These are phyloP conservation scores for Naumovozyma baii DNA, from an alignment of 805 yeast genomes.

Conservation along the genomic window DNA sequence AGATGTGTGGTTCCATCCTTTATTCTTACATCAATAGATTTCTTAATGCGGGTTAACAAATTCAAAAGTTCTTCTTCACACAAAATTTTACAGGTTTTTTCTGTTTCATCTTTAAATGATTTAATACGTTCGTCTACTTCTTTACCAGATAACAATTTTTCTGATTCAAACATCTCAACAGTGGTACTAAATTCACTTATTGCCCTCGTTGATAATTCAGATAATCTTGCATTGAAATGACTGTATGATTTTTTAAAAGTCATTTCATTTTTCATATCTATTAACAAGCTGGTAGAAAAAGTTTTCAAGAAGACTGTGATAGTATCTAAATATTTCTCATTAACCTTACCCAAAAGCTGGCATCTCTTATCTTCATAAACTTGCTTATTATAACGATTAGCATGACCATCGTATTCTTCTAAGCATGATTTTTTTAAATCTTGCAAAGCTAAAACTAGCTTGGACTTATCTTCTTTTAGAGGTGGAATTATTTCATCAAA, in stretches of 20 bases:
- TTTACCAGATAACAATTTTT: background rate
- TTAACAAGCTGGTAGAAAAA: slow-evolving; percentile 30
- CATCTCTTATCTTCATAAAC: slow-evolving; percentile 60
- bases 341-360: slow-evolving; percentile 41
- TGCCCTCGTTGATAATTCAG: no score
- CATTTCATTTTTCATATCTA: slow-evolving; percentile 22
- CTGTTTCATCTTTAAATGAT: slow-evolving; percentile 17
- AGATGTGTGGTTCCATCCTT: slow-evolving; percentile 42
- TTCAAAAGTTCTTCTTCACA: slow-evolving; percentile 35
- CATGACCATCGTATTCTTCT: slow-evolving; percentile 52
- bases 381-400: slow-evolving; percentile 59
- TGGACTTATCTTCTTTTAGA: slow-evolving; percentile 19
- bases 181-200: no score
- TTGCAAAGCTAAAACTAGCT: slow-evolving; percentile 36
- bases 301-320: slow-evolving; percentile 35
- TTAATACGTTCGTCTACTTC: no score
- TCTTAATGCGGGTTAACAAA: slow-evolving; percentile 37
- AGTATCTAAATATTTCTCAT: slow-evolving; percentile 36
- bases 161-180: no score
- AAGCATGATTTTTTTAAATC: slow-evolving; percentile 40
- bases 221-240: slow-evolving; percentile 14
- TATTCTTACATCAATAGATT: slow-evolving; percentile 38
- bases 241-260: slow-evolving; percentile 11
- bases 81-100: slow-evolving; percentile 26
- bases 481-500: slow-evolving; percentile 27